phyloP scores from a whole-genome alignment of 2,329 filamentous ascomycete species.

The Neopestalotiopsis rosae region DNA sequence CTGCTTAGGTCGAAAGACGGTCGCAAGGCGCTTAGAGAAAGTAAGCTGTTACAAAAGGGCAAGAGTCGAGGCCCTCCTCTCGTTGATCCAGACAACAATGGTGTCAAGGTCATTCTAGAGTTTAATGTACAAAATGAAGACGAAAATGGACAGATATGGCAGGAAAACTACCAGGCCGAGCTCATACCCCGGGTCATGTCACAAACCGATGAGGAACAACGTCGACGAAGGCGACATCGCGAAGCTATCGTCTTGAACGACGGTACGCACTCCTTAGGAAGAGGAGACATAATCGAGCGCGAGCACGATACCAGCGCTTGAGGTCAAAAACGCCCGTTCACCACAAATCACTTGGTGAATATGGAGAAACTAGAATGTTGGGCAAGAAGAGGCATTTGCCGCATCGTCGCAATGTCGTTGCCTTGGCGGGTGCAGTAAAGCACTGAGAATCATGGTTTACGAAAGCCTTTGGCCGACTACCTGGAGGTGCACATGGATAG shows the following conservation, averaged over 20 bases:
- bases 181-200: conserved; percentile 48
- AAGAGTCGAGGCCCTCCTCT: conserved; percentile 30
- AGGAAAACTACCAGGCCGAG: conserved; percentile 36
- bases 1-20: conserved; percentile 57
- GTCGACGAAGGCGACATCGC: conserved; percentile 75
- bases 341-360: background rate
- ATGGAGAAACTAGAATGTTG: background rate
- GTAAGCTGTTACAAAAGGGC: conserved; percentile 48
- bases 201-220: conserved; percentile 70
- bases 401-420: no score
- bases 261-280: conserved; percentile 74
- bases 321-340: conserved; percentile 13
- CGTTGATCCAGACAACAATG: conserved; percentile 30
- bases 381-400: background rate
- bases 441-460: no score
- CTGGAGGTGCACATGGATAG: background rate
- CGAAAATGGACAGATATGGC: conserved; percentile 31
- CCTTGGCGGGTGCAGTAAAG: no score
- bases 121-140: conserved; percentile 39
- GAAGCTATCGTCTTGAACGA: conserved; percentile 93
- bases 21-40: conserved; percentile 55
- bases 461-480: no score
- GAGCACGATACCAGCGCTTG: conserved; percentile 48
- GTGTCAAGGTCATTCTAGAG: conserved; percentile 41
- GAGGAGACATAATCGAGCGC: conserved; percentile 80